Conservation (phyloP, 1,284 basidiomycete genomes). For the Phenoliferia sp. region DNA sequence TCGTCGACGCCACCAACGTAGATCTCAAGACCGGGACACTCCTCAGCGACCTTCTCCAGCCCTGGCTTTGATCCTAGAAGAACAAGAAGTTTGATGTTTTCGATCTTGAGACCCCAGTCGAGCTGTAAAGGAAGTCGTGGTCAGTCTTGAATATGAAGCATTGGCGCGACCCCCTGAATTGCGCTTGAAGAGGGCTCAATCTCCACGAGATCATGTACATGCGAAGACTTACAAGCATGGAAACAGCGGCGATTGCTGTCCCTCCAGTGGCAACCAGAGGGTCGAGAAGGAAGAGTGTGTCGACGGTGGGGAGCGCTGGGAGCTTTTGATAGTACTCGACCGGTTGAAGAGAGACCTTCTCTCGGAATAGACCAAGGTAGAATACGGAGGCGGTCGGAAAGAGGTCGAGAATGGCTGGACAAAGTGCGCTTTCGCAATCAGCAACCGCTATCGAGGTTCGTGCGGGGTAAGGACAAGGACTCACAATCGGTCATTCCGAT, state of each 20-base stretch:
- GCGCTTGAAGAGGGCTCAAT: background rate
- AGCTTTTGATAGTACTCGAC: slow-evolving; percentile 97
- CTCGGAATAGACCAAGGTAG: slow-evolving; percentile 83
- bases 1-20: slow-evolving; percentile 78
- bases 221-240: slow-evolving; percentile 55
- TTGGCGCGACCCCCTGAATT: slow-evolving; percentile 2
- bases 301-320: slow-evolving; percentile 68
- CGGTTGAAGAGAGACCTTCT: slow-evolving; percentile 83
- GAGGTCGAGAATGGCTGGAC: slow-evolving; percentile 58
- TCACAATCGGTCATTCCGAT: slow-evolving; percentile 84
- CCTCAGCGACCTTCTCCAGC: slow-evolving; percentile 58
- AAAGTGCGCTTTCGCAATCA: no score
- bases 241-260: slow-evolving; percentile 78
- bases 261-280: slow-evolving; percentile 87
- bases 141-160: background rate
- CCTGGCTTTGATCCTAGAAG: slow-evolving; percentile 76
- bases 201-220: background rate
- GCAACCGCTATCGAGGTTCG: background rate
- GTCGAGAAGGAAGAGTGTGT: slow-evolving; percentile 79
- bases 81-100: slow-evolving; percentile 72
- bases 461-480: slow-evolving; percentile 15
- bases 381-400: slow-evolving; percentile 85
- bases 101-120: slow-evolving; percentile 72
- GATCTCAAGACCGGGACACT: slow-evolving; percentile 76
- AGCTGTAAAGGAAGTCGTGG: slow-evolving; percentile 28